Evolutionary conservation across 805 yeast species (phyloP), one percentile per base, ranked within the genome.

Genomic region (Candida sithepensis): DNA sequence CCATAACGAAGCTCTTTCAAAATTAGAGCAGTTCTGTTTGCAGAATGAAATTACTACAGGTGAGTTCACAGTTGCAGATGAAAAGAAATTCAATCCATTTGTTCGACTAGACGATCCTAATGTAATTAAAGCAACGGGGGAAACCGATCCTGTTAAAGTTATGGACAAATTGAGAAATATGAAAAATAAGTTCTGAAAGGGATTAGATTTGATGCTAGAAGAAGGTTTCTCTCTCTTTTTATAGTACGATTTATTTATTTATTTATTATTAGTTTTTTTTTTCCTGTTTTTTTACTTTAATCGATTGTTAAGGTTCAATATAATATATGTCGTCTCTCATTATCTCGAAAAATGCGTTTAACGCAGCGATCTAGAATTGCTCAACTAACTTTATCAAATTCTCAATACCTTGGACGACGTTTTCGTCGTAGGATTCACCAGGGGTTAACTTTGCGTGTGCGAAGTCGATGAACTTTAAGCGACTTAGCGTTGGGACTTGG

Each of bases 61-160:
- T 1, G 63, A 61, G 30, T 91, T 88, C 69, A 89, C 97, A 3
- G 77, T 94, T 48, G 79, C 75, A 5, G 96, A 94, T 62, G 99
- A 94, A 66, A 71, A 81, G 51, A 64, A 71, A 42, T 85, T 81
- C 69, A 94, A 94, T 65, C 99, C 99, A 22, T 94, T 94, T 70
- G 83, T 92, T 90, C 80, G 88, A 60, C 68, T 86, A 14, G 63
- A 68, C 30, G 96, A 91, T 58, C 79, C 83, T 0, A 69, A 69
- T 22, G 82, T 94, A 10, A 70, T 79, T 54, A 60, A 69, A 39
- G 79, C 81, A 14, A 78, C 90, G 0, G 86, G 87, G 0, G 72
- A 70, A 32, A 49, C 65, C 1, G 75, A 75, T 13, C 64, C 69
- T 1, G 72, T 71, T 14, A 80, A 76, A 21, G 80, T 88, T 18